These are phyloP conservation scores for Grosmannia huntii DNA, from an alignment of 2,329 filamentous ascomycete genomes.

Conservation along the genomic window DNA sequence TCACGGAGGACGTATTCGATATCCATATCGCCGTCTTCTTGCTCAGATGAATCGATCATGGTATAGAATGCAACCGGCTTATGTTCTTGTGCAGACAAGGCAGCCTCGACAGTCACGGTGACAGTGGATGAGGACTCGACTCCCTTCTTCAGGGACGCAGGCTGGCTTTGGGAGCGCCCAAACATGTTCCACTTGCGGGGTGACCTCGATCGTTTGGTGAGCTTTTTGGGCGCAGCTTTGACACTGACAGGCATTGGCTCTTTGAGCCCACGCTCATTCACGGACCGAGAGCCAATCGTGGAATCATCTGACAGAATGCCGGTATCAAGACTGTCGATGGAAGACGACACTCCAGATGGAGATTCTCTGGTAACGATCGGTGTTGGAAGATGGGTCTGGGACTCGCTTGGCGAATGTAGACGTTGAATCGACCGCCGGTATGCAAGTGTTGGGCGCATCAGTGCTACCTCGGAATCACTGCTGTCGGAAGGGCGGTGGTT, in stretches of 20 bases:
- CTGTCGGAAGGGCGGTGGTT: constrained; percentile 37
- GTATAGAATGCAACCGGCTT: constrained; percentile 48
- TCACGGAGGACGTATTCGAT: constrained; percentile 37
- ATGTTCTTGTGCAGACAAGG: constrained; percentile 34
- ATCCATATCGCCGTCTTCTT: constrained; percentile 29
- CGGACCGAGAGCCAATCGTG: constrained; percentile 26
- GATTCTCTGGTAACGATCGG: constrained; percentile 33
- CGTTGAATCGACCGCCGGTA: constrained; percentile 43
- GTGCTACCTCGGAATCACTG: constrained; percentile 38
- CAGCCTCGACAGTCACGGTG: constrained; percentile 34
- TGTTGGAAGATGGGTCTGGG: constrained; percentile 35
- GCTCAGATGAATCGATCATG: constrained; percentile 47
- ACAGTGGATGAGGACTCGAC: constrained; percentile 25
- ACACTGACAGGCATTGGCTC: neutral
- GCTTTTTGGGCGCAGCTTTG: constrained; percentile 32
- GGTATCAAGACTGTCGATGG: constrained; percentile 44
- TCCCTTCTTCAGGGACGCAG: constrained; percentile 25
- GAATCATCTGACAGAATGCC: constrained; percentile 47
- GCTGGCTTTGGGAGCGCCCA: constrained; percentile 36
- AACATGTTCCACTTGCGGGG: constrained; percentile 54
- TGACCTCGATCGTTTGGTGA: constrained; percentile 40
- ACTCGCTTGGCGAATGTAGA: constrained; percentile 29
- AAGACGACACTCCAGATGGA: constrained; percentile 27
- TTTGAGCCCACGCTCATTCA: constrained; percentile 19
- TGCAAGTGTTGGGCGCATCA: constrained; percentile 38